phyloP scores from a whole-genome alignment of 164 flowering plant genomes.

The Piper longum region DNA sequence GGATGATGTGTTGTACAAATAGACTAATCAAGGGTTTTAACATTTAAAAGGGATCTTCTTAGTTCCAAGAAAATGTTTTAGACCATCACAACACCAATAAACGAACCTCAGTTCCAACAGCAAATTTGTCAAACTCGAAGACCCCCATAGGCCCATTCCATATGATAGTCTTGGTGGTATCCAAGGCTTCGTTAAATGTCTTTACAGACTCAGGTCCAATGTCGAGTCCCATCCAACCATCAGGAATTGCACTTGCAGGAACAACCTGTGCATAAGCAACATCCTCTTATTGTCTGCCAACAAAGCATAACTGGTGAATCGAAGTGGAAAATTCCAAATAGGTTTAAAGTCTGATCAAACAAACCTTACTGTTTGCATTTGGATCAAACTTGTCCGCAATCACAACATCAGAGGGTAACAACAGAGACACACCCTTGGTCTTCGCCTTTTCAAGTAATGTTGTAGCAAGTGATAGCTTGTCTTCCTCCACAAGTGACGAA shows the following conservation, averaged over 20 bases:
- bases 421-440: conserved; percentile 56
- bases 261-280: conserved; percentile 31
- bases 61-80: too few relatives aligned
- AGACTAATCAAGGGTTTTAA: too few relatives aligned
- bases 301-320: background rate
- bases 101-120: conserved; percentile 70
- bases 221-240: conserved; percentile 87
- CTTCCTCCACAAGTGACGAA: conserved; percentile 83
- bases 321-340: too few relatives aligned
- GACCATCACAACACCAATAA: too few relatives aligned
- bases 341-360: background rate
- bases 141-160: conserved; percentile 96
- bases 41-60: too few relatives aligned
- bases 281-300: background rate
- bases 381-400: conserved; percentile 77
- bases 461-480: conserved; percentile 71
- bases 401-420: conserved; percentile 78
- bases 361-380: conserved; percentile 77
- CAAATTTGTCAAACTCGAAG: conserved; percentile 81
- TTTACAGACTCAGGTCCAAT: conserved; percentile 67
- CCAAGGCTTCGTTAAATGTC: conserved; percentile 47
- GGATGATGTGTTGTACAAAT: too few relatives aligned
- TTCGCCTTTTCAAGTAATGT: conserved; percentile 76
- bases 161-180: conserved; percentile 51
- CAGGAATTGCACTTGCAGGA: conserved; percentile 49